A percentile compares a stretch with the other conserved stretches of the same genome.
These are phyloP conservation scores for Trametes coccinea DNA, from an alignment of 768 basidiomycete genomes.

Conservation along the genomic window DNA sequence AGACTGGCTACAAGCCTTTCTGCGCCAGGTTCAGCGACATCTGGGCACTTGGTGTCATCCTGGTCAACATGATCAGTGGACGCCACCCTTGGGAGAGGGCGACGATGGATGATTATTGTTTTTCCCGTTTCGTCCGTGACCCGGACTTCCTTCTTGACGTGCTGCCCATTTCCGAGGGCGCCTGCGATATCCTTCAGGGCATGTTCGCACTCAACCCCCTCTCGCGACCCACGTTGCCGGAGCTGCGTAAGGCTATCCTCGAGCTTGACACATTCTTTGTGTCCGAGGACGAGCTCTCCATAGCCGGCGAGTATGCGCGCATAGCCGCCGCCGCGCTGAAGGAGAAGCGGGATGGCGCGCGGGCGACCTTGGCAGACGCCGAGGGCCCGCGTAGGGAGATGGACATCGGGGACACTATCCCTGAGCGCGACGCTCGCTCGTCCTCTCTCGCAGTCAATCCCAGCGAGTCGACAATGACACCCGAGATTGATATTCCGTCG, in stretches of 20 bases:
- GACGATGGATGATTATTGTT: conserved; percentile 47
- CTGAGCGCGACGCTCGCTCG: conserved; percentile 2
- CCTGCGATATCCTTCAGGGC: conserved; percentile 47
- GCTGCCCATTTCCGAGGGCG: conserved; percentile 50
- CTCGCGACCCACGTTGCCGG: conserved; percentile 57
- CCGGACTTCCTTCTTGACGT: conserved; percentile 56
- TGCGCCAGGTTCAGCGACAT: conserved; percentile 67
- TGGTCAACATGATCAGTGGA: conserved; percentile 78
- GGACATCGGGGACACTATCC: conserved; percentile 8
- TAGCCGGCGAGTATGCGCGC: conserved; percentile 31
- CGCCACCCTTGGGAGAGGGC: conserved; percentile 56
- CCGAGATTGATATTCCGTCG: conserved; percentile 14
- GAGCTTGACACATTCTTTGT: conserved; percentile 63
- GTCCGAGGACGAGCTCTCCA: conserved; percentile 46
- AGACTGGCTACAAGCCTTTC: conserved; percentile 47
- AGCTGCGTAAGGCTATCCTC: conserved; percentile 58
- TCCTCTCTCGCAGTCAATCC: conserved; percentile 5
- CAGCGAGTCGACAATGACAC: conserved; percentile 5
- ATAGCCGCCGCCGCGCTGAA: conserved; percentile 22
- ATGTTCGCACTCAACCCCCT: conserved; percentile 68
- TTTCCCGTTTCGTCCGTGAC: conserved; percentile 46
- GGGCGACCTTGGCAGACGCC: conserved; percentile 7
- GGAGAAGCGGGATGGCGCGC: not conserved
- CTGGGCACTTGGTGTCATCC: conserved; percentile 78
- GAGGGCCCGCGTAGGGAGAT: conserved; percentile 9